Evolutionary conservation across 345 rosid genomes (phyloP), one percentile per base, ranked within the genome.

Genomic region (Geranium brycei): DNA sequence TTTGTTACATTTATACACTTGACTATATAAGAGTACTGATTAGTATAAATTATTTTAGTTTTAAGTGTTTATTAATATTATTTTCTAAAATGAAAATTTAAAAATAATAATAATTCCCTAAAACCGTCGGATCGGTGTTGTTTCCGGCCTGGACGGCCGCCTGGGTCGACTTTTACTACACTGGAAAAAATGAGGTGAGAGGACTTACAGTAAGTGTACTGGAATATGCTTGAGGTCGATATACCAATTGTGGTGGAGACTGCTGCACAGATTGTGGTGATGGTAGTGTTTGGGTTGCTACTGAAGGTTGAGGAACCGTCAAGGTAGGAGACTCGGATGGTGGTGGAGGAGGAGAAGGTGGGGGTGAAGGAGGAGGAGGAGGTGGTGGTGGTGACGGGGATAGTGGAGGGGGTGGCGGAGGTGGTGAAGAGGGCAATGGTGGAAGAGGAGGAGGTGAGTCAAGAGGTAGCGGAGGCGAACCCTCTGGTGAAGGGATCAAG

Each of bases 401-500:
- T 3, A 68, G 65, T 0, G 78, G 77, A 3, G 86, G 81, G 0
- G 72, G 82, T 10, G 80, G 82, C 19, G 85, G 85, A 13, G 86
- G 86, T 7, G 87, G 82, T n/a, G 93, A 84, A 64, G 83, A 73
- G 62, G 91, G 87, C 67, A 85, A 73, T 62, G 90, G 89, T 23
- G 92, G 93, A 6, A 81, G 82, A 47, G 80, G 79, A 56, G 91
- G 95, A 75, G 97, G 93, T 71, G 86, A 84, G 71, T 78, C 81
- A 13, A 80, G 89, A 51, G 93, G 93, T 70, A 80, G 69, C 1
- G 89, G 93, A 0, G 89, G 93, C 53, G 86, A 84, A 51, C 83
- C 82, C 66, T 81, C 85, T 5, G 80, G 79, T 51, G 73, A 41
- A 68, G 82, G 82, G 16, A 75, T 65, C 31, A 70, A 68, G 64